Evolutionary conservation across 352 stramenopile species (phyloP).

Genomic region (Plasmopara muralis): DNA sequence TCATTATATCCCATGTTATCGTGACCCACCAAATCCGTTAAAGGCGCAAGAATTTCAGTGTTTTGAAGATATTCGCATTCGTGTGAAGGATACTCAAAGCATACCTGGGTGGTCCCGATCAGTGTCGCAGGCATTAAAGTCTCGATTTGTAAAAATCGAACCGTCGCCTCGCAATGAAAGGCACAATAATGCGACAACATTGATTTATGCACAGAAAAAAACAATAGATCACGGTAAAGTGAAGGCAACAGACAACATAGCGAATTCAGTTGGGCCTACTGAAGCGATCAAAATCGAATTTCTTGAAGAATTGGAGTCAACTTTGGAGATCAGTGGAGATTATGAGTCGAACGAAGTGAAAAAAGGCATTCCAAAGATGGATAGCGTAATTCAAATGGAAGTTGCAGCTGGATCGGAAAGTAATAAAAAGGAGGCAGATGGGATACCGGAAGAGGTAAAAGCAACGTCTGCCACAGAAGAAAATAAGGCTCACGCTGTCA

Average conservation of each 20-base stretch:
- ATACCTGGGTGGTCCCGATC: conserved; percentile 71
- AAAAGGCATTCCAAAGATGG: background rate
- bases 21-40: conserved; percentile 62
- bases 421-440: background rate
- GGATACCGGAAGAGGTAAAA: conserved; percentile 14
- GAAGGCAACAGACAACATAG: background rate
- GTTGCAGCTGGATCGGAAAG: background rate
- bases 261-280: no score
- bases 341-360: no score
- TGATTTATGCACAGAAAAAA: background rate
- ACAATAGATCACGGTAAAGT: background rate
- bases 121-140: conserved; percentile 1
- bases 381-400: conserved; percentile 3
- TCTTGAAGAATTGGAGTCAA: no score
- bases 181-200: background rate
- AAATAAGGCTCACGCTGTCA: conserved; percentile 4
- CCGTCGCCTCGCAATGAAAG: conserved; percentile 1
- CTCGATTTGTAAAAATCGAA: conserved; percentile 2
- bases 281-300: background rate
- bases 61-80: conserved; percentile 60
- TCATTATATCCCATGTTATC: conserved; percentile 85
- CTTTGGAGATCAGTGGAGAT: no score
- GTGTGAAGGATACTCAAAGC: conserved; percentile 71
- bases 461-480: conserved; percentile 12
- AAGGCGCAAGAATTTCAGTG: conserved; percentile 67